Evolutionary conservation across 768 basidiomycete genomes (phyloP), one percentile per base, ranked within the genome.

Genomic region (Termitomyces sp.): DNA sequence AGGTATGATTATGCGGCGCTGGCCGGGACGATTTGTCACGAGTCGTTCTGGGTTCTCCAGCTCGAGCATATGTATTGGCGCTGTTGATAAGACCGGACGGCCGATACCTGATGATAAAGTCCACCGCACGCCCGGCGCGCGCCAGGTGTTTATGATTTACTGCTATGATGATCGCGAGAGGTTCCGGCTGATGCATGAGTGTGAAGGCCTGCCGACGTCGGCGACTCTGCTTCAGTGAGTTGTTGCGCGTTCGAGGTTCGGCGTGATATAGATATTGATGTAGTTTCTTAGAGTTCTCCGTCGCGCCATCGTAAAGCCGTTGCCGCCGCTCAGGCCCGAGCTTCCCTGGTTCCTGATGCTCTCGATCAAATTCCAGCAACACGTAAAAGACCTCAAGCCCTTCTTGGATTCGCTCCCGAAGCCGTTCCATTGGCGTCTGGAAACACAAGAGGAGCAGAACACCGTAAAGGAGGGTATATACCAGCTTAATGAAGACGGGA

Each of bases 341-440:
- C n/a, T n/a, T n/a, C n/a, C n/a, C 2, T 65, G 58, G 54, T 60
- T 68, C 40, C 61, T 74, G 1, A 44, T 74, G 6, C 48, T 74
- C 22, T 69, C 72, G 1, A 63, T 67, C 45, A 70, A 70, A 45
- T 62, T 74, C 20, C 48, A 64, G 22, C 68, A 65, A 30, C 72
- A 74, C 49, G 54, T 62, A 10, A 40, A 59, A 13, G 57, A 63
- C 24, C n/a, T n/a, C n/a, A n/a, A n/a, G n/a, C n/a, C n/a, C n/a
- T n/a, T 76, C 62, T 63, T 76, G 37, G 72, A 76, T 53, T 71
- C 73, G 0, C 69, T 76, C n/a, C 75, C 75, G 4, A 50, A 61
- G 8, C 74, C 74, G 13, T 74, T 76, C 59, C 61, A 64, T 24
- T 76, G 73, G 72, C 62, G 72, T 3, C 34, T 73, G 7, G 73